Evolutionary conservation across 495 filamentous ascomycete species (phyloP).

Genomic region (Penicillium maclennaniae): DNA sequence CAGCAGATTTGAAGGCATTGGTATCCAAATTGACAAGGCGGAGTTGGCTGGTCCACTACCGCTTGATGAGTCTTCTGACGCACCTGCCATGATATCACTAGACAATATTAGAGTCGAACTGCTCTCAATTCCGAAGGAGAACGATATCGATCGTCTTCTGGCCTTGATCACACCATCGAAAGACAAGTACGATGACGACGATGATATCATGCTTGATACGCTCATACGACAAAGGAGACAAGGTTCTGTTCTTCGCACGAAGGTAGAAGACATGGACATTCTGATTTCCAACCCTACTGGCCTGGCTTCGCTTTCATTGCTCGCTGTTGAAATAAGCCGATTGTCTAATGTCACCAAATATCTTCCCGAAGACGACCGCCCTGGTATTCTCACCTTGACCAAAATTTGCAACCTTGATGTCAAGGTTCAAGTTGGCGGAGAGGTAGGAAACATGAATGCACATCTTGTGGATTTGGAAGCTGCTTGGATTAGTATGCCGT

Average conservation of each 20-base stretch:
- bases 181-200: slow-evolving; percentile 84
- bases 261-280: slow-evolving; percentile 57
- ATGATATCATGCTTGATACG: slow-evolving; percentile 93
- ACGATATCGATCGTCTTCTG: slow-evolving; percentile 76
- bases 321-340: slow-evolving; percentile 73
- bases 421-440: slow-evolving; percentile 54
- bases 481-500: slow-evolving; percentile 81
- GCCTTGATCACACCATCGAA: slow-evolving; percentile 87
- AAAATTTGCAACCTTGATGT: slow-evolving; percentile 59
- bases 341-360: slow-evolving; percentile 90
- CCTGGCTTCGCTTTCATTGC: slow-evolving; percentile 57
- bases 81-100: slow-evolving; percentile 53
- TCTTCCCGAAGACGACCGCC: slow-evolving; percentile 90
- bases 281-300: slow-evolving; percentile 55
- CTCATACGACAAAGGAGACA: slow-evolving; percentile 85
- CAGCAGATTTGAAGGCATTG: slow-evolving; percentile 62
- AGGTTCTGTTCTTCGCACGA: slow-evolving; percentile 75
- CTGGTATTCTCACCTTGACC: slow-evolving; percentile 75
- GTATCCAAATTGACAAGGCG: slow-evolving; percentile 70
- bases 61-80: slow-evolving; percentile 41
- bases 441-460: slow-evolving; percentile 61
- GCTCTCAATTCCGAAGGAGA: slow-evolving; percentile 64
- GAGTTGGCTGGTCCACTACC: slow-evolving; percentile 65
- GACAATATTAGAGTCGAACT: slow-evolving; percentile 70
- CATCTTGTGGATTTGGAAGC: slow-evolving; percentile 59